Evolutionary conservation across 257 asterid genomes (phyloP).

Genomic region (Salvia splendens): DNA sequence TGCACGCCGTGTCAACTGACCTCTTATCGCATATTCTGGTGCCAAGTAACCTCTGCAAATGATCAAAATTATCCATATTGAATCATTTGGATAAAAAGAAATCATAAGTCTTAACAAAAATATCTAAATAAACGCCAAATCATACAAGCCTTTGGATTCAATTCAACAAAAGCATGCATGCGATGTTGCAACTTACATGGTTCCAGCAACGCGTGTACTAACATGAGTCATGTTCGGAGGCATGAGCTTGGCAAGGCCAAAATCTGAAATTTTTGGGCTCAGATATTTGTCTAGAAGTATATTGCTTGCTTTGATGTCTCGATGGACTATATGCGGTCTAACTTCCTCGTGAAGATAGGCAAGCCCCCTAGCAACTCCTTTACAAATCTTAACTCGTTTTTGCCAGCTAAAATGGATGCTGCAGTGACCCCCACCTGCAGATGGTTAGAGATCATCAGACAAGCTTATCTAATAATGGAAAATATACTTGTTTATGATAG

Average conservation of each 20-base stretch:
- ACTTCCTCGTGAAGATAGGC: conserved; percentile 96
- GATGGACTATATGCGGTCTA: conserved; percentile 82
- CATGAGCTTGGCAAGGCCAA: conserved; percentile 93
- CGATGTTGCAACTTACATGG: conserved; percentile 60
- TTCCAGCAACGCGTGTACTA: conserved; percentile 97
- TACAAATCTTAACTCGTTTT: conserved; percentile 61
- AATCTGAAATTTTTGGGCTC: conserved; percentile 92
- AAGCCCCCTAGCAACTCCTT: conserved; percentile 84
- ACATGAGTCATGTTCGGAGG: conserved; percentile 84
- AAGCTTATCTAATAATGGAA: conserved; percentile 19
- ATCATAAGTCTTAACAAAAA: too few species aligned
- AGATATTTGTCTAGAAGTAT: conserved; percentile 81
- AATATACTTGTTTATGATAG: neutral
- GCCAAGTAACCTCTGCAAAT: conserved; percentile 92
- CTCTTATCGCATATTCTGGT: conserved; percentile 92
- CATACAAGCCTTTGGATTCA: conserved; percentile 1
- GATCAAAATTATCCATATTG: conserved; percentile 4
- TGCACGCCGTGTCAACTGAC: conserved; percentile 80
- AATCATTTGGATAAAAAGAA: neutral
- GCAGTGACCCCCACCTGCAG: conserved; percentile 38
- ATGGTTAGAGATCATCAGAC: conserved; percentile 34
- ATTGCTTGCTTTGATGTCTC: conserved; percentile 97
- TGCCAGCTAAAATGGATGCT: conserved; percentile 63
- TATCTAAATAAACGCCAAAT: neutral
- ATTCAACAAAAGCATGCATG: neutral